phyloP scores from a whole-genome alignment of 495 filamentous ascomycete species.

The Penicillium ucsense region DNA sequence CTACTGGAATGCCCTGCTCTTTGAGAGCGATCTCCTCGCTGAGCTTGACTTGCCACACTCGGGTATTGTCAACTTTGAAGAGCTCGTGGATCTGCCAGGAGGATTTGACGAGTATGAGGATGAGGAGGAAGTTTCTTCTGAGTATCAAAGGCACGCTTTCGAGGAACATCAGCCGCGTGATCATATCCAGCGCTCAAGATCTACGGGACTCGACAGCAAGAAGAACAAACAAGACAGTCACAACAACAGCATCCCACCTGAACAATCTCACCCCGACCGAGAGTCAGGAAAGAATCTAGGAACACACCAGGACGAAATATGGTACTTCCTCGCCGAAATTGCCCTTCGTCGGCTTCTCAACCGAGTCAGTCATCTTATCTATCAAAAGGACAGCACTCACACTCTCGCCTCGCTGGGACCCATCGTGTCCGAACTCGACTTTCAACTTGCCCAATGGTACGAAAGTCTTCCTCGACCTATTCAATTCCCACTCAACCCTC shows the following conservation, averaged over 20 bases:
- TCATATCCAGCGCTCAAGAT: too few species aligned
- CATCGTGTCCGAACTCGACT: slow-evolving; percentile 69
- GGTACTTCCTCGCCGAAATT: slow-evolving; percentile 80
- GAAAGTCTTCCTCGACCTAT: slow-evolving; percentile 62
- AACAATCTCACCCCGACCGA: neutral
- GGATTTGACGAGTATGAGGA: slow-evolving; percentile 55
- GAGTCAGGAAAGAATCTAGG: too few species aligned
- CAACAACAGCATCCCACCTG: slow-evolving; percentile 3
- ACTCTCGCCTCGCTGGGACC: slow-evolving; percentile 63
- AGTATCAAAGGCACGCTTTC: too few species aligned
- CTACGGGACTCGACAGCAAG: neutral
- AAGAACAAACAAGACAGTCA: slow-evolving; percentile 3
- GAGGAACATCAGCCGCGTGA: too few species aligned
- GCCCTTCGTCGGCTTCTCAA: slow-evolving; percentile 67
- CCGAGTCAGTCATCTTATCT: slow-evolving; percentile 71
- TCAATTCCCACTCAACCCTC: slow-evolving; percentile 60
- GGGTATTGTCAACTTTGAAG: slow-evolving; percentile 70
- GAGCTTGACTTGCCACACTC: slow-evolving; percentile 76
- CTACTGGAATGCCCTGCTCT: slow-evolving; percentile 75
- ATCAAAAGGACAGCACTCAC: slow-evolving; percentile 60
- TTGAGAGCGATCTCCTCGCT: slow-evolving; percentile 72
- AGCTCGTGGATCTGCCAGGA: slow-evolving; percentile 65
- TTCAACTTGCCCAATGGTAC: slow-evolving; percentile 77
- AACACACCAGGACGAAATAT: slow-evolving; percentile 63
- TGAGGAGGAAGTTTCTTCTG: slow-evolving; percentile 28